These are phyloP conservation scores for Penicillium sp. DNA, from an alignment of 2,329 filamentous ascomycete genomes.

Conservation along the genomic window DNA sequence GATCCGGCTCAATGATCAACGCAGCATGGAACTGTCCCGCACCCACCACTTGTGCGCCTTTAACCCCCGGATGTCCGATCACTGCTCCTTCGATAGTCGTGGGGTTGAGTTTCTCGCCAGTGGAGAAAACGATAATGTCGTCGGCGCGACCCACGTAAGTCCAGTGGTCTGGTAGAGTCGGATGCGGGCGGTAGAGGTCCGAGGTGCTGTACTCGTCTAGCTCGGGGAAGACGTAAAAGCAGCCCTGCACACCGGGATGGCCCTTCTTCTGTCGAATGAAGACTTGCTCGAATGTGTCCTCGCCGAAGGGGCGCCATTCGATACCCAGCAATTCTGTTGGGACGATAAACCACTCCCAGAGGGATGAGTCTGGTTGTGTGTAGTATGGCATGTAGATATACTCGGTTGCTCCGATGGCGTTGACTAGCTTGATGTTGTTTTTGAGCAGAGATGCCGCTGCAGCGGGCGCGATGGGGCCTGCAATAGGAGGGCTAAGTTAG, in stretches of 20 bases:
- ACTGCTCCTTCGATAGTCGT: conserved; percentile 26
- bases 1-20: conserved; percentile 16
- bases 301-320: conserved; percentile 11
- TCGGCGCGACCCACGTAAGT: conserved; percentile 25
- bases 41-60: conserved; percentile 27
- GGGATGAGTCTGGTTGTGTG: conserved; percentile 8
- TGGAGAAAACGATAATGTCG: conserved; percentile 37
- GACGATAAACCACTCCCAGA: conserved; percentile 17
- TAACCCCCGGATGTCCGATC: conserved; percentile 16
- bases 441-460: conserved; percentile 2
- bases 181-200: conserved; percentile 28
- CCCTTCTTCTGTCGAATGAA: conserved; percentile 11
- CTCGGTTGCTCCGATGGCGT: conserved; percentile 6
- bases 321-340: conserved; percentile 11
- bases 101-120: conserved; percentile 37
- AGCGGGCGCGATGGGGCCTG: neutral
- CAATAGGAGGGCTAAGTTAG: neutral
- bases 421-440: conserved; percentile 6
- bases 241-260: conserved; percentile 3
- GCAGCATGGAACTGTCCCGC: conserved; percentile 15
- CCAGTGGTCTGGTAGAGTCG: conserved; percentile 25
- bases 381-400: conserved; percentile 11
- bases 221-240: conserved; percentile 27
- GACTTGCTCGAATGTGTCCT: conserved; percentile 14
- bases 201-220: conserved; percentile 23